Conservation (phyloP, 257 asterid genomes). For the Cordia subcordata region DNA sequence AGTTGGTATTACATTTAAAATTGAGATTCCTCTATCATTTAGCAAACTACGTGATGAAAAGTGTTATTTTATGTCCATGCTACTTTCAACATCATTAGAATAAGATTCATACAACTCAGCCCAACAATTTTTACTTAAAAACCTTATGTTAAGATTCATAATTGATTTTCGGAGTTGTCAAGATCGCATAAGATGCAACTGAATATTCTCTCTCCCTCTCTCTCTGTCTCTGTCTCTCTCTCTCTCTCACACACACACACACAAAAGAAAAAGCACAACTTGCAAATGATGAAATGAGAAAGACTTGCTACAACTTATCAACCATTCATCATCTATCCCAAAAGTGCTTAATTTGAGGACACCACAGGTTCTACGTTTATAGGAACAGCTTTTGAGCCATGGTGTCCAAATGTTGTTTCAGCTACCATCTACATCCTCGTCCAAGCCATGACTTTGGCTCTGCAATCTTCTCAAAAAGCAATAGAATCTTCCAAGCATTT, state of each 20-base stretch:
- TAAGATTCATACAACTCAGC: too few relatives aligned
- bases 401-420: conserved; percentile 37
- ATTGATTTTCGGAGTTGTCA: too few relatives aligned
- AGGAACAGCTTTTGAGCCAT: conserved; percentile 27
- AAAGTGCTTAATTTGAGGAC: conserved; percentile 4
- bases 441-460: conserved; percentile 22
- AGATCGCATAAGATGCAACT: too few relatives aligned
- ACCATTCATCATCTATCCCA: conserved; percentile 31
- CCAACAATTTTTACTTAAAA: too few relatives aligned
- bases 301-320: conserved; percentile 10
- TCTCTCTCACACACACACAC: not conserved
- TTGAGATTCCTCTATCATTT: too few relatives aligned
- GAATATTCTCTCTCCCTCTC: not conserved
- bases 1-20: too few relatives aligned
- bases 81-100: too few relatives aligned
- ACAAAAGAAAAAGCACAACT: too few relatives aligned
- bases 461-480: conserved; percentile 18
- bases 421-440: conserved; percentile 40
- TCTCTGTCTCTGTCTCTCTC: not conserved
- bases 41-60: too few relatives aligned
- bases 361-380: conserved; percentile 22
- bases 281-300: not conserved
- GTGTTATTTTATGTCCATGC: too few relatives aligned
- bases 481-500: conserved; percentile 2
- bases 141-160: too few relatives aligned